Conservation (phyloP, 2,329 filamentous ascomycete genomes). For the Verticillium nubilum region DNA sequence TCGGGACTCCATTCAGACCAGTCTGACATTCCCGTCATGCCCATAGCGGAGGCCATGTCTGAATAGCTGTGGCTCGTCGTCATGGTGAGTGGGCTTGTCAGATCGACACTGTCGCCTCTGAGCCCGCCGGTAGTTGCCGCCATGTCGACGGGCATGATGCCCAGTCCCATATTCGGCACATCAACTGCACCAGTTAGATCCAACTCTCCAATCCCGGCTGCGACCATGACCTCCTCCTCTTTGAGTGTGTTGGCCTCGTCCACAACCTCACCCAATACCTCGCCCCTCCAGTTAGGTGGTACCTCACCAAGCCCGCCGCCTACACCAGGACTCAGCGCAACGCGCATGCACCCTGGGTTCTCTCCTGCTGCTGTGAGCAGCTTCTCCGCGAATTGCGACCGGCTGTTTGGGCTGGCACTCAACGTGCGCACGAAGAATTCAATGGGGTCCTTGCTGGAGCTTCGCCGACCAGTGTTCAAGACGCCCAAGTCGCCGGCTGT, state of each 20-base stretch:
- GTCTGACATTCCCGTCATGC: conserved; percentile 6
- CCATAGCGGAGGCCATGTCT: conserved; percentile 4
- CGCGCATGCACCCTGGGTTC: conserved; percentile 29
- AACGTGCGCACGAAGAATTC: conserved; percentile 38
- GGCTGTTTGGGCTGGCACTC: conserved; percentile 36
- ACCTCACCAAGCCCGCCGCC: conserved; percentile 3
- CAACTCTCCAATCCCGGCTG: background rate
- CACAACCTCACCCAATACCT: conserved; percentile 8
- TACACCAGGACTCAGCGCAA: conserved; percentile 22
- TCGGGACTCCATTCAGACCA: conserved; percentile 9
- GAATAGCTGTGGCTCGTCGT: conserved; percentile 8
- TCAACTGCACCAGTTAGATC: background rate
- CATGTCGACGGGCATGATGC: conserved; percentile 8
- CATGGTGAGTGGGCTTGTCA: conserved; percentile 10
- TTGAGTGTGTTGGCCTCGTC: background rate
- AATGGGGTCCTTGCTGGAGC: conserved; percentile 31
- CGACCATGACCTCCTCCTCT: conserved; percentile 4
- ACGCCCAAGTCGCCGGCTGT: conserved; percentile 24
- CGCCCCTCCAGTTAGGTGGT: background rate
- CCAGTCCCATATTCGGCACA: conserved; percentile 5
- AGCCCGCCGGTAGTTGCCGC: background rate
- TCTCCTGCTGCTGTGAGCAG: conserved; percentile 34
- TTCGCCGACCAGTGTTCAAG: conserved; percentile 22
- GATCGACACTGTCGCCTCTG: conserved; percentile 4
- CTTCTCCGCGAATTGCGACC: conserved; percentile 35